phyloP scores from a whole-genome alignment of 176 grass and related monocot genomes.

The Carex myosuroides region DNA sequence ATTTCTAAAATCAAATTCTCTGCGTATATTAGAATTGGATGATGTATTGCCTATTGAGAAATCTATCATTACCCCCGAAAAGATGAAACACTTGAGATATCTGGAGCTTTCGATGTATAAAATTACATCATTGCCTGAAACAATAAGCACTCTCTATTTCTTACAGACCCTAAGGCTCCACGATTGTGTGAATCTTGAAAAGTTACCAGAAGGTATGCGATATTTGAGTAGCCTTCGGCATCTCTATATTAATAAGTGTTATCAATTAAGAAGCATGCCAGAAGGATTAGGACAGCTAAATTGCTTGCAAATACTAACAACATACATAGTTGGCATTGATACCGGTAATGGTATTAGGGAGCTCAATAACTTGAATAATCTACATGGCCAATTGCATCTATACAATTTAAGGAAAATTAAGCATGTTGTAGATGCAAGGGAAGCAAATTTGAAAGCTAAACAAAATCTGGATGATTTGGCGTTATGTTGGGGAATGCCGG shows the following conservation, averaged over 20 bases:
- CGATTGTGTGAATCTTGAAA: too few relatives aligned
- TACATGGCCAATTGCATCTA: background rate
- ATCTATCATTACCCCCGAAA: background rate
- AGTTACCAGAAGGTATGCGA: too few relatives aligned
- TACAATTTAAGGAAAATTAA: background rate
- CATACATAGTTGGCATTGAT: background rate
- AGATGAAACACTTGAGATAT: constrained; percentile 22
- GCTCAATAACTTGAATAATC: background rate
- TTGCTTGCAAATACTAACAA: background rate
- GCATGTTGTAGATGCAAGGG: background rate
- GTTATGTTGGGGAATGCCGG: background rate
- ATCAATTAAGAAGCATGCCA: too few relatives aligned
- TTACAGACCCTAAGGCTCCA: too few relatives aligned
- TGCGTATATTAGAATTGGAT: constrained; percentile 3
- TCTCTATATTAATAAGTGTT: too few relatives aligned
- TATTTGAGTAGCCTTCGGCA: too few relatives aligned
- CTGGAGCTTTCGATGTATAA: background rate
- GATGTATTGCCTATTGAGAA: background rate
- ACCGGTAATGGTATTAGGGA: background rate
- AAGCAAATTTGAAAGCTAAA: constrained; percentile 4
- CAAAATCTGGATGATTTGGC: background rate
- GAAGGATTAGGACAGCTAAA: background rate
- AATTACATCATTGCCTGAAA: background rate
- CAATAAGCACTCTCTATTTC: too few relatives aligned
- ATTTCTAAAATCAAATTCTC: constrained; percentile 14